Percentiles rank a stretch among this genome's conserved stretches.
These are phyloP conservation scores for Tuber indicum DNA, from an alignment of 495 filamentous ascomycete species.

Conservation along the genomic window DNA sequence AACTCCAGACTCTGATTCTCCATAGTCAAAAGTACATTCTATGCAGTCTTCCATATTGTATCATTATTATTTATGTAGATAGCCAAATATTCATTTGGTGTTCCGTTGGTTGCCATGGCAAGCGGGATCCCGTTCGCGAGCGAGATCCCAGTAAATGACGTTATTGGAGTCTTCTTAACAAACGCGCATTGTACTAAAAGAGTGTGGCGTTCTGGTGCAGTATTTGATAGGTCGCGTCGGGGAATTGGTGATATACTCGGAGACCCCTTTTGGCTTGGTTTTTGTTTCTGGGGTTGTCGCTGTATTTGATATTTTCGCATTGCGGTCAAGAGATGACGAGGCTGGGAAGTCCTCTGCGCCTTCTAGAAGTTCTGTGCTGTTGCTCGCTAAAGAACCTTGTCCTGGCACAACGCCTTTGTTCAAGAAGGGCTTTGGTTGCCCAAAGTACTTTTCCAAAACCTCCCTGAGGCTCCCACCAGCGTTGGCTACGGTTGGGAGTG, in stretches of 20 bases:
- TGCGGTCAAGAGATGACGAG: conserved; percentile 24
- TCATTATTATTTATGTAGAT: too few relatives aligned
- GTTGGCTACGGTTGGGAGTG: conserved; percentile 9
- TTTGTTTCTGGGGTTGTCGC: conserved; percentile 25
- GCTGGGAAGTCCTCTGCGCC: conserved; percentile 14
- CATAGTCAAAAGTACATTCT: too few relatives aligned
- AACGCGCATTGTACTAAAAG: conserved; percentile 95
- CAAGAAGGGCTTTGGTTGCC: conserved; percentile 85
- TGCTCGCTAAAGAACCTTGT: conserved; percentile 13
- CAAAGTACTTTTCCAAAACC: conserved; percentile 76
- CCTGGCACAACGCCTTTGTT: conserved; percentile 45
- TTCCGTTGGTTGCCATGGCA: too few relatives aligned
- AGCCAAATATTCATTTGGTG: too few relatives aligned
- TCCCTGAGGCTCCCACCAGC: conserved; percentile 50
- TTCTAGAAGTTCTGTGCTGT: conserved; percentile 14
- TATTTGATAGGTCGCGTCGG: conserved; percentile 89
- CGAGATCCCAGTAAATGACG: too few relatives aligned
- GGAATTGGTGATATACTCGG: conserved; percentile 93
- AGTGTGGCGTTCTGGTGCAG: conserved; percentile 77
- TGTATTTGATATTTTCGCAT: conserved; percentile 24
- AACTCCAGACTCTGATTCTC: too few relatives aligned
- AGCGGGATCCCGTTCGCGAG: too few relatives aligned
- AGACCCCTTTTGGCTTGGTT: conserved; percentile 63
- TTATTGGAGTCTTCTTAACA: conserved; percentile 80
- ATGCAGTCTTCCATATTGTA: too few relatives aligned